A percentile compares a stretch with the other conserved stretches of the same genome.
phyloP scores from a whole-genome alignment of 257 asterid genomes.

The Penstemon davidsonii region DNA sequence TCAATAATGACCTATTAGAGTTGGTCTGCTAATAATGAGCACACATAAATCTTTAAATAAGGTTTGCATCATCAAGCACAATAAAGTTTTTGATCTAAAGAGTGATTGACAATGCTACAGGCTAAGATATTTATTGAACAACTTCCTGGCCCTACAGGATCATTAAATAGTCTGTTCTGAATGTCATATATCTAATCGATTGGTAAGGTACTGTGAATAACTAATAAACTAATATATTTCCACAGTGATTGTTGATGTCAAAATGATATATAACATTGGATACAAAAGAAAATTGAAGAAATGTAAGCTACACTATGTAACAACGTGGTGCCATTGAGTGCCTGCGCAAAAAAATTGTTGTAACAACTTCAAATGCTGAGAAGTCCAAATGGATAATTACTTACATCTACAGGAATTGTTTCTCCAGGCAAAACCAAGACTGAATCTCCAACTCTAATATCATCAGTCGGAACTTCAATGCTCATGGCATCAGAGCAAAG shows the following conservation, averaged over 20 bases:
- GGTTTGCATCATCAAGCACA: slow-evolving; percentile 1
- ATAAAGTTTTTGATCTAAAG: slow-evolving; percentile 14
- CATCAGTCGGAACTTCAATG: slow-evolving; percentile 94
- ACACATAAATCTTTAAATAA: slow-evolving; percentile 11
- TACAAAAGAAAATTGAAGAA: slow-evolving; percentile 12
- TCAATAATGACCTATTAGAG: neutral
- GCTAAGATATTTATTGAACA: neutral
- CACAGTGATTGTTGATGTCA: neutral
- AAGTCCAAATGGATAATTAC: slow-evolving; percentile 33
- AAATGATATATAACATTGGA: slow-evolving; percentile 6
- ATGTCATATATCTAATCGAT: neutral
- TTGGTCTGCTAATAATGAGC: neutral
- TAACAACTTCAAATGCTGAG: slow-evolving; percentile 9
- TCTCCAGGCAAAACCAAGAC: slow-evolving; percentile 96
- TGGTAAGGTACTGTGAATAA: slow-evolving; percentile 4
- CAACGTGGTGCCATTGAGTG: slow-evolving; percentile 1
- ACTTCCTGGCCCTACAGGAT: neutral
- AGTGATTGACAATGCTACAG: neutral
- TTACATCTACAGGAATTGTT: slow-evolving; percentile 95
- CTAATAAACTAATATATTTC: neutral
- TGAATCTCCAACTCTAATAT: slow-evolving; percentile 76
- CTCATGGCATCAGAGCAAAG: slow-evolving; percentile 80
- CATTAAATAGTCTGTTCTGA: neutral
- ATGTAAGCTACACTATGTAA: neutral
- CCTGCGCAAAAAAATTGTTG: slow-evolving; percentile 2